Conservation (phyloP, 2,329 filamentous ascomycete genomes). For the Phyllosticta capitalensis region DNA sequence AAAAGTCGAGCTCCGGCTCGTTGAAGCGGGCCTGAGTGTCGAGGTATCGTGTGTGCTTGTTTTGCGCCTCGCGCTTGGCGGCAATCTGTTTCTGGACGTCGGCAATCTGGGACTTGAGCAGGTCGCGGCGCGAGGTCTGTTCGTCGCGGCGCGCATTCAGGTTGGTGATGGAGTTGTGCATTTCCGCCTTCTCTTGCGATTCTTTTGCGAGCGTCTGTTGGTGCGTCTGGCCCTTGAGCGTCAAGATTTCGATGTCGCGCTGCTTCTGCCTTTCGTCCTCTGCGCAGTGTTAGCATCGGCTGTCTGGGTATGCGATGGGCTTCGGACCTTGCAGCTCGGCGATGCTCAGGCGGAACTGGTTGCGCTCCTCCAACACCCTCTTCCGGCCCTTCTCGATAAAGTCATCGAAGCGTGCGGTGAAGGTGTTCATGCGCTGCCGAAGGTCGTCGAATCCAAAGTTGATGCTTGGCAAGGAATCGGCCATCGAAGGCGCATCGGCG, state of each 20-base stretch:
- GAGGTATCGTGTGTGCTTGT: slow-evolving; percentile 61
- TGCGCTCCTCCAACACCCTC: slow-evolving; percentile 82
- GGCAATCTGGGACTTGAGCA: slow-evolving; percentile 47
- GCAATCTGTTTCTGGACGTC: slow-evolving; percentile 63
- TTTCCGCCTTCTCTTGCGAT: slow-evolving; percentile 59
- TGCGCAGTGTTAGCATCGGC: slow-evolving; percentile 26
- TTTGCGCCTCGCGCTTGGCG: slow-evolving; percentile 59
- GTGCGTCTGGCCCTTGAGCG: slow-evolving; percentile 60
- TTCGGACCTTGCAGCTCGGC: slow-evolving; percentile 76
- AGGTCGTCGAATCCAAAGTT: slow-evolving; percentile 96
- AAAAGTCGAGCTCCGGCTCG: slow-evolving; percentile 87
- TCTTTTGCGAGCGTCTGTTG: slow-evolving; percentile 69
- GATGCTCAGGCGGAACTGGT: slow-evolving; percentile 83
- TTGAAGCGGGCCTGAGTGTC: slow-evolving; percentile 83
- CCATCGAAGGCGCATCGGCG: slow-evolving; percentile 55
- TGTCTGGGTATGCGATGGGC: background rate
- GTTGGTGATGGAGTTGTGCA: slow-evolving; percentile 49
- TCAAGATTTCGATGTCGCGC: slow-evolving; percentile 74
- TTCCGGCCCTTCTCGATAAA: slow-evolving; percentile 91
- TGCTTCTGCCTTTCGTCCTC: slow-evolving; percentile 88
- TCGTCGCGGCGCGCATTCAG: slow-evolving; percentile 48
- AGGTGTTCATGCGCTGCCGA: slow-evolving; percentile 88
- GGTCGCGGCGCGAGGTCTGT: slow-evolving; percentile 45
- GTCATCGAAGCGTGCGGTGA: slow-evolving; percentile 80
- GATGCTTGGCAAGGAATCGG: slow-evolving; percentile 73